Conservation (phyloP, 768 basidiomycete species). For the Pleurotus djamor region DNA sequence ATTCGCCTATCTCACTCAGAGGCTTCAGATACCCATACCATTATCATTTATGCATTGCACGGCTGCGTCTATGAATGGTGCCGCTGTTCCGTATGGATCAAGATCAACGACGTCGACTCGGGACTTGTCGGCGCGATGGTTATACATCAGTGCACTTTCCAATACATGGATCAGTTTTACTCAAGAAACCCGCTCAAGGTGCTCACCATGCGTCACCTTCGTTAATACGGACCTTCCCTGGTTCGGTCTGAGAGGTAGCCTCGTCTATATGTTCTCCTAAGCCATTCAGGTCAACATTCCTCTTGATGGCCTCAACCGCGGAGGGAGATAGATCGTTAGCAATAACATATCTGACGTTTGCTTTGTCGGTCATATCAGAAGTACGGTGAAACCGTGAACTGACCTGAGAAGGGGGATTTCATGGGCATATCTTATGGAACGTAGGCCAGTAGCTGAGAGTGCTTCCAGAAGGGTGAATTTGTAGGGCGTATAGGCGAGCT, state of each 20-base stretch:
- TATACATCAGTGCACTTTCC: slow-evolving; percentile 84
- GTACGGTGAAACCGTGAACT: slow-evolving; percentile 17
- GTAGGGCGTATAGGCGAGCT: slow-evolving; percentile 49
- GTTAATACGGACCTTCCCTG: slow-evolving; percentile 68
- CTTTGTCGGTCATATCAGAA: slow-evolving; percentile 5
- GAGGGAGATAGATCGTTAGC: slow-evolving; percentile 90
- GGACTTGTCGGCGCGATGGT: slow-evolving; percentile 67
- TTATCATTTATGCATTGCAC: slow-evolving; percentile 88
- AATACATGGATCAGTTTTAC: not conserved
- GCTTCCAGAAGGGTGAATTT: slow-evolving; percentile 87
- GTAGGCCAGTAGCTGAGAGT: slow-evolving; percentile 92
- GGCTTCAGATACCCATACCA: slow-evolving; percentile 45
- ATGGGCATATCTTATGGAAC: slow-evolving; percentile 96
- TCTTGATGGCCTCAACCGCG: slow-evolving; percentile 81
- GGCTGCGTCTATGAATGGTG: slow-evolving; percentile 94
- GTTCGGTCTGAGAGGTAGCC: slow-evolving; percentile 1
- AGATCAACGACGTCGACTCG: slow-evolving; percentile 96
- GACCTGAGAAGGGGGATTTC: slow-evolving; percentile 92
- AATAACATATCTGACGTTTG: slow-evolving; percentile 71
- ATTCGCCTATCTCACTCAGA: not conserved
- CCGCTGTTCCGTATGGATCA: slow-evolving; percentile 97
- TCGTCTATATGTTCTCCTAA: slow-evolving; percentile 37
- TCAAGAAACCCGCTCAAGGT: not conserved
- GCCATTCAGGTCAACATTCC: slow-evolving; percentile 83
- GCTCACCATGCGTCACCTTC: slow-evolving; percentile 91